Conservation (phyloP, 805 yeast genomes). For the Cyberlindnera galapagoensis region DNA sequence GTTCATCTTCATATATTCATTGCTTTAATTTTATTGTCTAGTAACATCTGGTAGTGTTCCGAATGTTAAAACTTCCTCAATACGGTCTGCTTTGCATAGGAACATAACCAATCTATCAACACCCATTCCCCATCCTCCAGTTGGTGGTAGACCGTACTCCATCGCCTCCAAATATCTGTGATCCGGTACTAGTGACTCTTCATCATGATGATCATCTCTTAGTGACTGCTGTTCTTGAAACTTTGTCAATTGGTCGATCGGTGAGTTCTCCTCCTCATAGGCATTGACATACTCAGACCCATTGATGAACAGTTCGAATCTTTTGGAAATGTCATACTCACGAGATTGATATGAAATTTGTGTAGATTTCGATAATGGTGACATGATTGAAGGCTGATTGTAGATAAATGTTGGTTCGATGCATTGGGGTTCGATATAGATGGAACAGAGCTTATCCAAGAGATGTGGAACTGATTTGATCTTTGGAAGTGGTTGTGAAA, state of each 20-base stretch:
- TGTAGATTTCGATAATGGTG: slow-evolving; percentile 81
- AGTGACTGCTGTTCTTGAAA: slow-evolving; percentile 52
- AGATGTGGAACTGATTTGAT: slow-evolving; percentile 49
- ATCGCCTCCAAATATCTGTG: slow-evolving; percentile 61
- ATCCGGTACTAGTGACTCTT: slow-evolving; percentile 68
- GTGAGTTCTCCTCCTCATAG: slow-evolving; percentile 94
- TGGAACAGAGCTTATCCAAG: slow-evolving; percentile 56
- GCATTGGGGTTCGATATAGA: slow-evolving; percentile 62
- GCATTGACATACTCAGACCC: slow-evolving; percentile 87
- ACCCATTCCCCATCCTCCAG: slow-evolving; percentile 98
- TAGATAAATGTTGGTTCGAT: slow-evolving; percentile 61
- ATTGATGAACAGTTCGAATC: slow-evolving; percentile 80
- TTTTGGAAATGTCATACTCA: slow-evolving; percentile 41
- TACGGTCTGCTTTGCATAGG: slow-evolving; percentile 54
- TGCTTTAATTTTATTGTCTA: slow-evolving; percentile 43
- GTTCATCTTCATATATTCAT: too few relatives aligned
- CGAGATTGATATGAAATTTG: slow-evolving; percentile 24
- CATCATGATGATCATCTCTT: slow-evolving; percentile 43
- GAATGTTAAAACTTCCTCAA: slow-evolving; percentile 70
- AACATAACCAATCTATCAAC: slow-evolving; percentile 84
- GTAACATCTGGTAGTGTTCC: slow-evolving; percentile 69
- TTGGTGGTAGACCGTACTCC: slow-evolving; percentile 96
- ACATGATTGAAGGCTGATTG: slow-evolving; percentile 78
- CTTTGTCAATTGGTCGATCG: slow-evolving; percentile 59
- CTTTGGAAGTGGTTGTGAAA: slow-evolving; percentile 25